Percentiles rank a stretch among this genome's conserved stretches.
Conservation (phyloP, 2,329 filamentous ascomycete species). For the Penicillium sp. region DNA sequence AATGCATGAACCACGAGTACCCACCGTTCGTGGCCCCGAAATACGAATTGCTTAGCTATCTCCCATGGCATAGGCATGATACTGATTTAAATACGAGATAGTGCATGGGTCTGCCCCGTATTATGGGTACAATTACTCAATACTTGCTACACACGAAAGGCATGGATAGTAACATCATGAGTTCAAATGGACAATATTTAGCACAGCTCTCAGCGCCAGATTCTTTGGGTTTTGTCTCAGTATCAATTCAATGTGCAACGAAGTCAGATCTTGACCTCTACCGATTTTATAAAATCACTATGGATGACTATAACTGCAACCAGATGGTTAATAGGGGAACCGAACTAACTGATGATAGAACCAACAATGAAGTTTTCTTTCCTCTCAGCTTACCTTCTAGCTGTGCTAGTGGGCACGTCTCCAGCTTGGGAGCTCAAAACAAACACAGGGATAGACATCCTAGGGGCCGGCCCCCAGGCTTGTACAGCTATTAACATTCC, state of each 20-base stretch:
- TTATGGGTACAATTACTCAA: not conserved
- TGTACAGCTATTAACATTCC: slow-evolving; percentile 10
- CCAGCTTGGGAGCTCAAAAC: not conserved
- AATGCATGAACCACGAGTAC: not conserved
- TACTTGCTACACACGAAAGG: not conserved
- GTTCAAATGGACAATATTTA: not conserved
- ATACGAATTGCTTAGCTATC: too few species aligned
- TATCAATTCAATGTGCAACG: too few species aligned
- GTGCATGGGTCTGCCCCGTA: not conserved
- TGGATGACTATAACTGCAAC: not conserved
- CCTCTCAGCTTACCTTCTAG: not conserved
- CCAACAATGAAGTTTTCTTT: not conserved
- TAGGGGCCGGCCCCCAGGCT: not conserved
- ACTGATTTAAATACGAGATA: not conserved
- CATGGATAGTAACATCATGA: not conserved
- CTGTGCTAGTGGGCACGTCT: not conserved
- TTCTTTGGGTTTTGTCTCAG: rapidly evolving
- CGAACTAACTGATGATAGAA: not conserved
- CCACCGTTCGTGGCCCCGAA: not conserved
- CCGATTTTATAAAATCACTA: not conserved
- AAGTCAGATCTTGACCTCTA: not conserved
- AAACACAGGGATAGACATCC: not conserved
- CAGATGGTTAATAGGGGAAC: not conserved
- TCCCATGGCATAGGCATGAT: not conserved
- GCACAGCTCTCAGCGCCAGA: not conserved